Base-by-base conservation (phyloP, 768 basidiomycete genomes). In the Hemileccinum rubropunctum region DNA sequence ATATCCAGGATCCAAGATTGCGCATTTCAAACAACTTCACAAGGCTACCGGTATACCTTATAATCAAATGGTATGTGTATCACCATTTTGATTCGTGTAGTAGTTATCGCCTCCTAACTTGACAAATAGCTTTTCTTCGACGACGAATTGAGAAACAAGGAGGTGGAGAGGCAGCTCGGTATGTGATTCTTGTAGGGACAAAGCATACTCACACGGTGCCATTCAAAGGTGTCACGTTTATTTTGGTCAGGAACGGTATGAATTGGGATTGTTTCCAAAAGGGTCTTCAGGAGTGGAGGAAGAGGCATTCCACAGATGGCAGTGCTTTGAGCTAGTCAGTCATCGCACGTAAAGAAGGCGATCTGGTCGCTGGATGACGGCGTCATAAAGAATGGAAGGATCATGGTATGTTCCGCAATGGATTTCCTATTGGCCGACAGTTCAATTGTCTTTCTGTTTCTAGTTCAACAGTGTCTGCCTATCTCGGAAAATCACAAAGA, bases 1-100 rank as follows among this genome's bases (percentile, higher is more conserved):
- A 65, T 90, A 86, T 61, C 86, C 86, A 21, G 83, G 87, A 14
- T 90, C 90, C 20, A 94, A 95, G 70, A 70, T 91, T 15, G 76
- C 77, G 4, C 91, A 94, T 61, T 95, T 95, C 72, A 82, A 79
- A 62, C 75, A 78, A 40, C 60, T 94, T 20, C 85, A 91, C 61
- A 70, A 79, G 42, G 77, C 80, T 58, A 92, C 90, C 0, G 84
- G 83, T 2, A 81, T 93, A 43, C 81, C 88, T 0, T 92, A 89
- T 59, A 76, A 78, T 8, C 83, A 91, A 54, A 93, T 93, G 90
- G 88, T 86, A 39, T 18, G 73, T 41, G 15, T 26, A 8, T 26
- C 43, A 38, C 30, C 26, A 17, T 45, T 18, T 42, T 10, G 13
- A 32, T 39, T 11, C 33, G 13, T 3, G 20, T 21, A 11, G 4